Evolutionary conservation across 2,329 filamentous ascomycete genomes (phyloP), one percentile per base, ranked within the genome.

Genomic region (Ceratocystis eucalypticola): DNA sequence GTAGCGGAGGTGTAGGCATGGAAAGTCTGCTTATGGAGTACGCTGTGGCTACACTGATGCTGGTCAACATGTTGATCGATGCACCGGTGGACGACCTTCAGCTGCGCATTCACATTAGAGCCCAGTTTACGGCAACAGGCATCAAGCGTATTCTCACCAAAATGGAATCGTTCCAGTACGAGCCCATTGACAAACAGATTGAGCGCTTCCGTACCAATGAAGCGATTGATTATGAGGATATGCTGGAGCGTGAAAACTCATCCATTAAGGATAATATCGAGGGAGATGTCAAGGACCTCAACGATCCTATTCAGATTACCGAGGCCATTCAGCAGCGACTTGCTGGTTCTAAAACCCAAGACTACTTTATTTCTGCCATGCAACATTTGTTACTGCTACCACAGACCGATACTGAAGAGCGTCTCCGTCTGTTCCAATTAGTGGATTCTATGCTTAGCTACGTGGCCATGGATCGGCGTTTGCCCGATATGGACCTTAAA

Each of bases 1-100:
- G 94, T 71, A 96, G 89, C 72, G 94, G 94, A 70, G 94, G 94
- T 70, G 95, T 96, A 73, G 94, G 94, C 74, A 96, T 97, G 87
- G 94, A 99, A 82, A 97, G 97, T 76, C 80, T 96, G 72, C 82
- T 99, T 65, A 97, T 99, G 94, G 94, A 99, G 81, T 99, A 99
- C 74, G 93, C 92, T 48, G 90, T 97, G 62, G 90, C 93, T 44
- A 96, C 92, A 1, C 83, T 99, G 72, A 91, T 97, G 74, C 82
- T 99, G 73, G 85, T 97, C 80, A 99, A 97, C 78, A 96, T 95
- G 88, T 84, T 97, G 71, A 86, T 99, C 69, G 94, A 97, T 76
- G 90, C 91, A 2, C 88, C 92, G 0, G 89, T 95, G 73, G 84
- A 85, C 71, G 94, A 99, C 73, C 79, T 99, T 70, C 90, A 96